Base-by-base conservation (phyloP, 164 flowering plant genomes). In the Aristolochia fimbriata region DNA sequence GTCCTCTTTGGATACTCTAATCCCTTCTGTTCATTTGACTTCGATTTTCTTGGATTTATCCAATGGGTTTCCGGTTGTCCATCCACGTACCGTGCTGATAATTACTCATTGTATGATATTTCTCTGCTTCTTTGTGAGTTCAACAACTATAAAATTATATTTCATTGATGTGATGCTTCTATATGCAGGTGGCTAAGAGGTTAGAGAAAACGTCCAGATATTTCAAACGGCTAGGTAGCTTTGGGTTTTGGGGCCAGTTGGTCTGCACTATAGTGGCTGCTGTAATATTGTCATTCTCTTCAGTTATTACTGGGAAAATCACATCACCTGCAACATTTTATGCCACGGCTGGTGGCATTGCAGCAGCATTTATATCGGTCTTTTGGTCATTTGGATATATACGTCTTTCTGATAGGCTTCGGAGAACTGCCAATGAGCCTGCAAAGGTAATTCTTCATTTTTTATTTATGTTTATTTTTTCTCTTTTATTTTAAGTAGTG, bases 191-290 rank as follows among this genome's bases (percentile, higher is more conserved):
- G 52, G 72, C 97, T 0, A 88, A 81, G 79, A 85, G 97, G 71
- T 65, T 94, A 62, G 93, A 85, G 78, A 91, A 56, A 17, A 91
- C 99, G 2, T 70, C 97, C 6, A 84, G 87, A 71, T 74, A 84
- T 66, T 91, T 94, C 80, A 88, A 77, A 84, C 74, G 93, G 65
- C 71, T 91, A 66, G 99, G 99, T 3, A 78, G 74, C 72, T 72
- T 88, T 55, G 99, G 96, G 58, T 83, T 94, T 71, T 94, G 96
- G 99, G 80, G 88, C n/a, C 99, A 94, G 74, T 77, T 94, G 16
- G 89, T 88, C 47, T 81, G 86, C 74, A 85, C 99, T 22, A 59
- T 82, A 31, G 95, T 88, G 25, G 66, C 96, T 17, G 99, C 99
- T 62, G 96, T 82, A 56, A 88, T 94, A 57, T 85, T 94, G 24